Conservation (phyloP, 202 grass and related monocot species). For the Saccharum hybrid region DNA sequence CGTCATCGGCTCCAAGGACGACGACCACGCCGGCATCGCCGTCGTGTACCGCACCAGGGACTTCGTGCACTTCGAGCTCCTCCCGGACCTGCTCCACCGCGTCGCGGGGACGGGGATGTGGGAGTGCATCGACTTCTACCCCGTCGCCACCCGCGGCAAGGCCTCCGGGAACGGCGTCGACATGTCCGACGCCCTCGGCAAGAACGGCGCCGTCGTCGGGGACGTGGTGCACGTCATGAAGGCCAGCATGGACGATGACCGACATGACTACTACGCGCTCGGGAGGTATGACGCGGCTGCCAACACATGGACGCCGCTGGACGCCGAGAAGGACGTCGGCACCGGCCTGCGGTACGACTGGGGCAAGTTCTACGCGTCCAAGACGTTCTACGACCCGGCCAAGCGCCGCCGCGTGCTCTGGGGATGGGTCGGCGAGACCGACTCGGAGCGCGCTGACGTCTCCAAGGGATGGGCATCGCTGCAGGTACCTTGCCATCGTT, state of each 20-base stretch:
- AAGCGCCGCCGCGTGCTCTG: conserved; percentile 74
- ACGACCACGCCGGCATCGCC: conserved; percentile 58
- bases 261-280: conserved; percentile 79
- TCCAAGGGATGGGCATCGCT: conserved; percentile 77
- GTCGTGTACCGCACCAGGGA: conserved; percentile 62
- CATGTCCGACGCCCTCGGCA: conserved; percentile 28
- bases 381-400: conserved; percentile 80
- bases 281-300: conserved; percentile 36
- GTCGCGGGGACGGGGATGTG: conserved; percentile 66
- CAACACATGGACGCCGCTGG: conserved; percentile 58
- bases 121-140: conserved; percentile 94
- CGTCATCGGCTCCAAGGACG: conserved; percentile 83
- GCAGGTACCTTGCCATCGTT: conserved; percentile 52
- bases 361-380: conserved; percentile 92
- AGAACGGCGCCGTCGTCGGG: neutral
- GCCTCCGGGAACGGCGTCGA: conserved; percentile 29
- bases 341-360: conserved; percentile 81
- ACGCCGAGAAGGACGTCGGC: conserved; percentile 44
- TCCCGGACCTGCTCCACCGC: conserved; percentile 58
- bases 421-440: conserved; percentile 78
- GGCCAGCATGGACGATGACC: conserved; percentile 76
- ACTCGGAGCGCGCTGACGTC: conserved; percentile 65
- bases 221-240: conserved; percentile 73
- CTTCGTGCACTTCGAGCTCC: conserved; percentile 56
- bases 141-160: conserved; percentile 24